A percentile compares a stretch with the other conserved stretches of the same genome.
Evolutionary conservation across 805 yeast genomes (phyloP).

Genomic region (Wickerhamiella lipophila): DNA sequence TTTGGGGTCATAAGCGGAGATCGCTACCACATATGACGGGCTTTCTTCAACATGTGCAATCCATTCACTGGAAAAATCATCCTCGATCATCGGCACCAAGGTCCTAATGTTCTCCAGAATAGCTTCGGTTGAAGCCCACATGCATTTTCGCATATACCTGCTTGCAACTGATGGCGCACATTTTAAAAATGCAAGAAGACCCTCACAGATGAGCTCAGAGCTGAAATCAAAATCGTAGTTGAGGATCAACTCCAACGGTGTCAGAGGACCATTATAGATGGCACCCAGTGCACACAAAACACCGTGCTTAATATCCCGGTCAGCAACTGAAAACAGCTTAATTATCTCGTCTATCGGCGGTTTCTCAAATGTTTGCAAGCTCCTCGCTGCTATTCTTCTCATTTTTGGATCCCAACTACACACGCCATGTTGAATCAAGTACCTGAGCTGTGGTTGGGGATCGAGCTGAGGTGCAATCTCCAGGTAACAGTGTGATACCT

Average conservation of each 20-base stretch:
- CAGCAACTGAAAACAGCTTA: neutral
- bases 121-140: neutral
- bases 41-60: slow-evolving; percentile 5
- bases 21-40: slow-evolving; percentile 16
- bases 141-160: neutral
- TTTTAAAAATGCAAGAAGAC: slow-evolving; percentile 9
- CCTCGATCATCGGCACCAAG: neutral
- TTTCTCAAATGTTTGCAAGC: slow-evolving; percentile 23
- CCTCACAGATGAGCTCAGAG: slow-evolving; percentile 13
- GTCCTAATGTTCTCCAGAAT: neutral
- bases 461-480: slow-evolving; percentile 27
- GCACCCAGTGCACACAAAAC: neutral
- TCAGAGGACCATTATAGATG: neutral
- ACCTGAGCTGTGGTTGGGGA: slow-evolving; percentile 19
- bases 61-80: neutral
- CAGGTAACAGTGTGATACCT: slow-evolving; percentile 32
- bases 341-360: neutral
- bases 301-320: slow-evolving; percentile 3
- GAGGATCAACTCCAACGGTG: neutral
- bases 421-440: slow-evolving; percentile 28
- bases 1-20: neutral
- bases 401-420: slow-evolving; percentile 33
- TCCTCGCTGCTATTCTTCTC: slow-evolving; percentile 33
- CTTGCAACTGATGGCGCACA: slow-evolving; percentile 1
- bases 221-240: neutral